Evolutionary conservation across 495 filamentous ascomycete genomes (phyloP), one percentile per base, ranked within the genome.

Genomic region (Penicillium ochrochloron): DNA sequence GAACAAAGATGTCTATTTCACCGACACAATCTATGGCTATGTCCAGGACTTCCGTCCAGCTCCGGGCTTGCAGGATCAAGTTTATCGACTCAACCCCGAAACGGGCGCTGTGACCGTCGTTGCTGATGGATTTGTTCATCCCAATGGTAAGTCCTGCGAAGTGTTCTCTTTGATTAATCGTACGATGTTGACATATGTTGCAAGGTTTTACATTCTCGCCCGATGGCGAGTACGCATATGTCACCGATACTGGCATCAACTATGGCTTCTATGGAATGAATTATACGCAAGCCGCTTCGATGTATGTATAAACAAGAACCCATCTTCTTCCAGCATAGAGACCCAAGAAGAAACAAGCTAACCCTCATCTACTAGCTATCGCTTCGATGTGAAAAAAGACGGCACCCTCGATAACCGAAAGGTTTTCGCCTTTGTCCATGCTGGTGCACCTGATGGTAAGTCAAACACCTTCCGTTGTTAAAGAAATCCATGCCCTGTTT

Each of bases 1-100:
- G 3, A 78, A 73, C n/a, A 78, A 78, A 19, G 80, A 83, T 41
- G 69, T 85, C 39, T 85, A 76, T 71, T 85, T 85, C 66, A 83
- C 81, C 2, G 77, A 79, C 55, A 62, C 73, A 0, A 67, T 61
- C 27, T 79, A 78, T 50, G 77, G 74, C 23, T 78, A 70, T 54
- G 59, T 68, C 21, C 77, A 78, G 35, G 71, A 65, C 29, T 79
- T 76, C 66, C 73, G 76, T 17, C 68, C 69, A 17, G 41, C 66
- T 12, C 76, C 75, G 4, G 60, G 66, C n/a, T 53, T 79, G n/a
- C 76, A 70, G 19, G 61, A 65, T 39, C 75, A 77, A 64, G 71
- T 80, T 17, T 84, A 81, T 56, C 75, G 80, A 17, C 81, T 80
- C 67, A 71, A 73, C 14, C 76, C 78, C 0, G 62, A 60, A 2